Evolutionary conservation across 768 basidiomycete species (phyloP), one percentile per base, ranked within the genome.

Genomic region (Dioszegia crocea): DNA sequence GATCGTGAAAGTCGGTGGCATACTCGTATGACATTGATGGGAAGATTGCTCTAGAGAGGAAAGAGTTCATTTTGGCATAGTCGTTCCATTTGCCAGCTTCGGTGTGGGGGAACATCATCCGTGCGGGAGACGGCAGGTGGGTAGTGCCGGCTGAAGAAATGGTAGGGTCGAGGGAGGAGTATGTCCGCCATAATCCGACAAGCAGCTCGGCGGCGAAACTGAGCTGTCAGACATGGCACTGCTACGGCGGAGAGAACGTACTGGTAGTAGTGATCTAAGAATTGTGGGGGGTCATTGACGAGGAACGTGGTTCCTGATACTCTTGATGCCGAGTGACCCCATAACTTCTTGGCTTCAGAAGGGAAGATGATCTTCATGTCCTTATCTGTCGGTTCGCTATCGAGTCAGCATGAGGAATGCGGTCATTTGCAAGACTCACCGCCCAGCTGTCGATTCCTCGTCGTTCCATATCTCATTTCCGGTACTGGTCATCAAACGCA

Each of bases 171-270:
- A 94, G 80, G 1, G 88, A 85, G 31, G 89, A 83, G 75, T 93
- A 94, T 0, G 91, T 85, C 8, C 90, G 83, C 92, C 92, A 94
- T 66, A 93, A 84, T 39, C 92, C 92, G 63, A 90, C 89, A 79
- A 88, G 87, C 19, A 92, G 83, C 71, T 97, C 92, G 3, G 92
- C 91, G 30, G 87, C 84, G 84, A 88, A 92, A 70, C 71, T 68
- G n/a, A 52, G 12, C 33, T 9, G n/a, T 50, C 31, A 48, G 21
- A 2, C 14, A 51, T 6, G n/a, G 23, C 1, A 39, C 2, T 33
- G 21, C 29, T 16, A 21, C 10, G 17, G 11, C 4, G 5, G 40
- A 9, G 31, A 9, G 11, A n/a, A 59, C 72, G 57, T 46, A 71
- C 62, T 97, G 91, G 74, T 91, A 94, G 74, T 93, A 94, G 76